A percentile compares a stretch with the other conserved stretches of the same genome.
Conservation (phyloP, 164 flowering plant species). For the Magnolia officinalis region DNA sequence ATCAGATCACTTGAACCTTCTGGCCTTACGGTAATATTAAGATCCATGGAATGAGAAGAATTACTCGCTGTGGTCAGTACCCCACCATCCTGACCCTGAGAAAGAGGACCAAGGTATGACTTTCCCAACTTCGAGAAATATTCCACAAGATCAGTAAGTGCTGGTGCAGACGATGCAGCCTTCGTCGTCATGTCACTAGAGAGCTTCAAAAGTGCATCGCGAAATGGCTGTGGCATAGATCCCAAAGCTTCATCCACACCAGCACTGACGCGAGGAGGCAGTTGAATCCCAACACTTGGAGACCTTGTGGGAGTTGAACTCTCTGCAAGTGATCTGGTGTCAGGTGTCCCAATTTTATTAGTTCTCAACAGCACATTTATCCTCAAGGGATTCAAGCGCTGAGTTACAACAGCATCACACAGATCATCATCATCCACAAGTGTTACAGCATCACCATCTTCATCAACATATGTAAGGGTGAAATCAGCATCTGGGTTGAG, state of each 20-base stretch:
- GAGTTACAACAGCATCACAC: conserved; percentile 56
- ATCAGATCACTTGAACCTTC: conserved; percentile 15
- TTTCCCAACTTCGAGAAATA: conserved; percentile 32
- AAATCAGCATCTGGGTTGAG: conserved; percentile 50
- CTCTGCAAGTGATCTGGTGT: conserved; percentile 32
- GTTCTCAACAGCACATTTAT: conserved; percentile 44
- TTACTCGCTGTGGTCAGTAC: conserved; percentile 6
- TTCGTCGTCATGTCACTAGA: conserved; percentile 26
- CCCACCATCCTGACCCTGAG: conserved; percentile 22
- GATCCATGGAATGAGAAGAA: conserved; percentile 9
- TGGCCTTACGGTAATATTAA: conserved; percentile 4
- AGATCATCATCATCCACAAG: conserved; percentile 81
- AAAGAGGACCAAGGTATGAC: conserved; percentile 8
- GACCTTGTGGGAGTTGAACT: conserved; percentile 48
- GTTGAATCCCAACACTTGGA: conserved; percentile 22
- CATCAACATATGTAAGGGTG: conserved; percentile 66
- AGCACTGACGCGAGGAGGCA: conserved; percentile 18
- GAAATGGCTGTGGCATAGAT: conserved; percentile 52
- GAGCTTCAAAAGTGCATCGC: conserved; percentile 36
- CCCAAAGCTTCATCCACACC: conserved; percentile 40
- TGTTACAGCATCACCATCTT: conserved; percentile 71
- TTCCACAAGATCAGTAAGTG: conserved; percentile 47
- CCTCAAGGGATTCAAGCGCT: conserved; percentile 65
- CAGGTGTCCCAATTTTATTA: conserved; percentile 19
- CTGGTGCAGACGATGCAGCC: conserved; percentile 36